A percentile compares a stretch with the other conserved stretches of the same genome.
Conservation (phyloP, 805 yeast species). For the Kazachstania martiniae region DNA sequence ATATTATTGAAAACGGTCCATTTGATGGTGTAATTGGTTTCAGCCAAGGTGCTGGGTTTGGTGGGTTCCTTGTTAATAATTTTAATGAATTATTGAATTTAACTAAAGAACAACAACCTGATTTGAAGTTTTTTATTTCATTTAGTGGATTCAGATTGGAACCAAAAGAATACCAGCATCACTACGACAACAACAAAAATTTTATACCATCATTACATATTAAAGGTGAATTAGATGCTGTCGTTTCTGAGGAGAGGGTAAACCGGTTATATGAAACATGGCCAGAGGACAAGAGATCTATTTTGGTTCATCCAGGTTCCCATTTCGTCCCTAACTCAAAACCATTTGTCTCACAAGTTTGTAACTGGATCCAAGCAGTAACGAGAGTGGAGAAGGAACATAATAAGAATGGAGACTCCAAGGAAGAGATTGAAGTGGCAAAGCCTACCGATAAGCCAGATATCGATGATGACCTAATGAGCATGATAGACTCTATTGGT, state of each 20-base stretch:
- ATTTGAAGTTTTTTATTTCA: constrained; percentile 56
- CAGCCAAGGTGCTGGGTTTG: constrained; percentile 86
- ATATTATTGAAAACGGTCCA: constrained; percentile 52
- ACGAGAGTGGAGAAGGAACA: constrained; percentile 1
- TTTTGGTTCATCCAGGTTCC: constrained; percentile 84
- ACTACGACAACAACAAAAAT: constrained; percentile 14
- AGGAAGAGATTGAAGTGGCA: neutral
- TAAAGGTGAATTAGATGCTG: constrained; percentile 79
- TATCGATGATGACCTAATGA: constrained; percentile 28
- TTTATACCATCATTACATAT: constrained; percentile 50
- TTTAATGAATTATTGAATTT: constrained; percentile 34
- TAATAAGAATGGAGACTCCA: neutral
- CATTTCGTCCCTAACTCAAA: constrained; percentile 91
- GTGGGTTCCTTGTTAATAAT: constrained; percentile 49
- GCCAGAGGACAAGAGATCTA: constrained; percentile 31
- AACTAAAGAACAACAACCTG: constrained; percentile 32
- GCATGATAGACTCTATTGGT: constrained; percentile 33
- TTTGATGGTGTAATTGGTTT: constrained; percentile 82
- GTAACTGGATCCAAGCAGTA: constrained; percentile 25
- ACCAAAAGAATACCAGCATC: constrained; percentile 15
- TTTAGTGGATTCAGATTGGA: constrained; percentile 52
- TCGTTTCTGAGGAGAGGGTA: constrained; percentile 65
- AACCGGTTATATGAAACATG: constrained; percentile 44
- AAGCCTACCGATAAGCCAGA: constrained; percentile 1
- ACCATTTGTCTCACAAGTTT: constrained; percentile 25